phyloP scores from a whole-genome alignment of 2,329 filamentous ascomycete genomes.

The Diaporthe aspalathi region DNA sequence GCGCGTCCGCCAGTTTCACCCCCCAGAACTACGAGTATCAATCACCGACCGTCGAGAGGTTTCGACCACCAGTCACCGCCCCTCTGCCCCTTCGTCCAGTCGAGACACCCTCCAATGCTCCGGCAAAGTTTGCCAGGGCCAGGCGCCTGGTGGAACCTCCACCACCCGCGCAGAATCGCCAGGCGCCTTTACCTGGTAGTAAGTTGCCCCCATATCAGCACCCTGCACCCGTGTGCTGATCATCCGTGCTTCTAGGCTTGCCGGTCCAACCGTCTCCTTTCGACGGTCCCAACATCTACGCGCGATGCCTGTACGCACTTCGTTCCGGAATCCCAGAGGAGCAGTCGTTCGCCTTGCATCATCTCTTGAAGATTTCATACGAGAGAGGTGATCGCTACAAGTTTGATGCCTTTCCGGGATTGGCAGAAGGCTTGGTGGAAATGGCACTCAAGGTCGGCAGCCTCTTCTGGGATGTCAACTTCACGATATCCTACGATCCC shows the following conservation, averaged over 20 bases:
- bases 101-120: conserved; percentile 79
- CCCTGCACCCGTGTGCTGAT: neutral
- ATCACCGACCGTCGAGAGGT: conserved; percentile 72
- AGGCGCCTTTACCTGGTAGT: conserved; percentile 65
- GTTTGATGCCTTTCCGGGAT: conserved; percentile 89
- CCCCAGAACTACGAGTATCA: conserved; percentile 67
- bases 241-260: conserved; percentile 23
- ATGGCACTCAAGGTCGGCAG: conserved; percentile 83
- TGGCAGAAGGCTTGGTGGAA: conserved; percentile 88
- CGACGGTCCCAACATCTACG: conserved; percentile 89
- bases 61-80: conserved; percentile 74
- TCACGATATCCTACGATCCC: conserved; percentile 77
- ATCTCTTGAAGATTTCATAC: conserved; percentile 94
- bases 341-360: conserved; percentile 92
- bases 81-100: conserved; percentile 78
- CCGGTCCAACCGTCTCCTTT: conserved; percentile 52
- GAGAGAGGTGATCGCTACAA: conserved; percentile 96
- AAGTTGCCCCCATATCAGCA: conserved; percentile 51
- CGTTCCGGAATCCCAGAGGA: conserved; percentile 83
- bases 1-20: conserved; percentile 60
- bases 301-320: conserved; percentile 85
- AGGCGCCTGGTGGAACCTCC: conserved; percentile 58
- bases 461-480: conserved; percentile 85
- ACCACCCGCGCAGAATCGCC: conserved; percentile 15
- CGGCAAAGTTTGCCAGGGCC: conserved; percentile 71